phyloP scores from a whole-genome alignment of 2,329 filamentous ascomycete genomes.

The Cercospora zeina region DNA sequence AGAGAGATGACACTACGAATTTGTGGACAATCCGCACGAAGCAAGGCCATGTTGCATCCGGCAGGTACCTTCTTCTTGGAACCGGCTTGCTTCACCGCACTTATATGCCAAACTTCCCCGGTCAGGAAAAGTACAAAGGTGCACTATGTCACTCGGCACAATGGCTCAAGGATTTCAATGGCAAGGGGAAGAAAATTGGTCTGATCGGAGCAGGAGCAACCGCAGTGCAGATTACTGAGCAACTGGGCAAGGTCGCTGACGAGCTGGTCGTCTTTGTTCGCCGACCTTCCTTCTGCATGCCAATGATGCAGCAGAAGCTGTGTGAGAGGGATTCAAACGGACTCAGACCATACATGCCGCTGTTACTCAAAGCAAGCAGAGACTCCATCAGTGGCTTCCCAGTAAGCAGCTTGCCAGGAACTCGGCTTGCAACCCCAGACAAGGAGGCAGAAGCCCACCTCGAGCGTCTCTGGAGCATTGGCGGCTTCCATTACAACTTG shows the following conservation, averaged over 20 bases:
- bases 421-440: slow-evolving; percentile 50
- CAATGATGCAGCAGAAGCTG: slow-evolving; percentile 55
- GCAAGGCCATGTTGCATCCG: slow-evolving; percentile 44
- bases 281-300: slow-evolving; percentile 65
- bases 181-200: slow-evolving; percentile 43
- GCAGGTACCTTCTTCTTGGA: slow-evolving; percentile 43
- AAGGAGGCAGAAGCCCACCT: slow-evolving; percentile 48
- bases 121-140: slow-evolving; percentile 45
- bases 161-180: slow-evolving; percentile 42
- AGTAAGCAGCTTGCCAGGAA: slow-evolving; percentile 54
- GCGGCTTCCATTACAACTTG: slow-evolving; percentile 59
- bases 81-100: slow-evolving; percentile 44
- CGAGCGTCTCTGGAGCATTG: slow-evolving; percentile 46
- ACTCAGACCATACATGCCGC: slow-evolving; percentile 46
- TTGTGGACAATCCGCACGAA: slow-evolving; percentile 56
- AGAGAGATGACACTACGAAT: slow-evolving; percentile 51
- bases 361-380: slow-evolving; percentile 48
- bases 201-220: slow-evolving; percentile 49
- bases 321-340: slow-evolving; percentile 54
- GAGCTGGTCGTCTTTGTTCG: slow-evolving; percentile 63
- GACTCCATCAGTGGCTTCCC: slow-evolving; percentile 53
- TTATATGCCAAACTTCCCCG: slow-evolving; percentile 43
- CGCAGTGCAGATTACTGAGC: slow-evolving; percentile 45
- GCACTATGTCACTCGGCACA: slow-evolving; percentile 44
- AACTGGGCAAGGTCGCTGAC: slow-evolving; percentile 36